Conservation (phyloP, 2,329 filamentous ascomycete genomes). For the Huntiella savannae region DNA sequence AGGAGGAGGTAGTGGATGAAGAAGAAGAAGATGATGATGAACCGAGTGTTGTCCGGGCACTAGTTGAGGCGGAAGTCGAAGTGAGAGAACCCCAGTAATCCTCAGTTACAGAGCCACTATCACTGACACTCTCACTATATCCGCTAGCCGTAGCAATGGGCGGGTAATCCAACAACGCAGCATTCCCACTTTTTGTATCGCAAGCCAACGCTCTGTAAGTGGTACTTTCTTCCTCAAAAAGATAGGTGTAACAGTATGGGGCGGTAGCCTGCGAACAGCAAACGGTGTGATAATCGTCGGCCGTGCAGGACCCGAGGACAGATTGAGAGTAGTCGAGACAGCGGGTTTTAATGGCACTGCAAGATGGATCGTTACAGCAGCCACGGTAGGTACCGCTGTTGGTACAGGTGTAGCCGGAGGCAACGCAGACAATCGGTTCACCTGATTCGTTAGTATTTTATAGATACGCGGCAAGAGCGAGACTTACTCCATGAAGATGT, state of each 20-base stretch:
- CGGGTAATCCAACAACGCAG: slow-evolving; percentile 17
- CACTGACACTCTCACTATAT: not conserved
- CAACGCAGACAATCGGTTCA: slow-evolving; percentile 1
- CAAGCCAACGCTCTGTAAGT: slow-evolving; percentile 15
- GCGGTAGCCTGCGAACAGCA: slow-evolving; percentile 15
- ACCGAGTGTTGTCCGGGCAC: not conserved
- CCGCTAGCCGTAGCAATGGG: slow-evolving; percentile 14
- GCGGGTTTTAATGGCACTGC: slow-evolving; percentile 17
- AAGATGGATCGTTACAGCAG: slow-evolving; percentile 17
- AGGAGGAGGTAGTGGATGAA: not conserved
- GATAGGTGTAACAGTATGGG: slow-evolving; percentile 17
- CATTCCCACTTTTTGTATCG: slow-evolving; percentile 14
- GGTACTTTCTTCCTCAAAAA: slow-evolving; percentile 14
- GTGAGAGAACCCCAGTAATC: slow-evolving; percentile 9
- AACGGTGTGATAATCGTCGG: slow-evolving; percentile 18
- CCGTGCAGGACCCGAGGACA: slow-evolving; percentile 14
- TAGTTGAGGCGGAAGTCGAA: slow-evolving; percentile 2
- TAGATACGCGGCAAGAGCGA: not conserved
- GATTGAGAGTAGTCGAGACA: slow-evolving; percentile 18
- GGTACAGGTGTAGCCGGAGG: slow-evolving; percentile 18
- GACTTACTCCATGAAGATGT: slow-evolving; percentile 16
- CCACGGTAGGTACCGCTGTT: slow-evolving; percentile 16
- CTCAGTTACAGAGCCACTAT: slow-evolving; percentile 3
- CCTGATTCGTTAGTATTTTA: slow-evolving; percentile 1
- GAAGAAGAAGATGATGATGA: not conserved